phyloP scores from a whole-genome alignment of 768 basidiomycete genomes.

The Leccinum longicurvipes region DNA sequence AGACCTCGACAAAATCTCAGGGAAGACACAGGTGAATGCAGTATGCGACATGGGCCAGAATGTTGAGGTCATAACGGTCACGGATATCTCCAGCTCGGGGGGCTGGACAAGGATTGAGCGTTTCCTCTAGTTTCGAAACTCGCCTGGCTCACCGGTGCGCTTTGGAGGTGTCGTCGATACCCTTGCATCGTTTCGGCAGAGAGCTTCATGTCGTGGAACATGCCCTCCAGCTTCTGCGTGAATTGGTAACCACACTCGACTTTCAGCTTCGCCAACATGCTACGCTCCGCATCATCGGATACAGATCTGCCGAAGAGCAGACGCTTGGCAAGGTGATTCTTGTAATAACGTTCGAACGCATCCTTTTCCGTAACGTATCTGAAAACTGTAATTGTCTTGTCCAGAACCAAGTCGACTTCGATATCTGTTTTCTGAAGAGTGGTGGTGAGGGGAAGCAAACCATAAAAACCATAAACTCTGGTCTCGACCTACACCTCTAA shows the following conservation, averaged over 20 bases:
- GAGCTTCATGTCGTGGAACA: slow-evolving; percentile 96
- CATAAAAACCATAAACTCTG: not conserved
- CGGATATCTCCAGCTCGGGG: slow-evolving; percentile 75
- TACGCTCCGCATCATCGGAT: slow-evolving; percentile 96
- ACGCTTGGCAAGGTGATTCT: slow-evolving; percentile 91
- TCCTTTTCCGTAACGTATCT: slow-evolving; percentile 94
- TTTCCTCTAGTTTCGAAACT: not conserved
- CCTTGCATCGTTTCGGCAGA: slow-evolving; percentile 77
- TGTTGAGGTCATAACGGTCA: slow-evolving; percentile 93
- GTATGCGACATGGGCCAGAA: slow-evolving; percentile 89
- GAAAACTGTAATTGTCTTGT: slow-evolving; percentile 96
- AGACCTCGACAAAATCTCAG: slow-evolving; percentile 57
- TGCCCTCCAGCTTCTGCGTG: slow-evolving; percentile 96
- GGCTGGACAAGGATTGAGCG: slow-evolving; percentile 42
- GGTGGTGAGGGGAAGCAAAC: not conserved
- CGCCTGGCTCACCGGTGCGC: slow-evolving; percentile 50
- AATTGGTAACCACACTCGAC: slow-evolving; percentile 96
- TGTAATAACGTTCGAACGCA: slow-evolving; percentile 97
- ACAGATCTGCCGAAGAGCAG: slow-evolving; percentile 82
- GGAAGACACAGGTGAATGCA: slow-evolving; percentile 62
- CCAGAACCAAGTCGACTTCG: slow-evolving; percentile 85
- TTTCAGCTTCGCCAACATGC: slow-evolving; percentile 96
- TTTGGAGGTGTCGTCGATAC: slow-evolving; percentile 62
- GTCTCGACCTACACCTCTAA: slow-evolving; percentile 74
- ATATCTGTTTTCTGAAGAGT: slow-evolving; percentile 80